Evolutionary conservation across 495 filamentous ascomycete genomes (phyloP).

Genomic region (Neurospora sp.): DNA sequence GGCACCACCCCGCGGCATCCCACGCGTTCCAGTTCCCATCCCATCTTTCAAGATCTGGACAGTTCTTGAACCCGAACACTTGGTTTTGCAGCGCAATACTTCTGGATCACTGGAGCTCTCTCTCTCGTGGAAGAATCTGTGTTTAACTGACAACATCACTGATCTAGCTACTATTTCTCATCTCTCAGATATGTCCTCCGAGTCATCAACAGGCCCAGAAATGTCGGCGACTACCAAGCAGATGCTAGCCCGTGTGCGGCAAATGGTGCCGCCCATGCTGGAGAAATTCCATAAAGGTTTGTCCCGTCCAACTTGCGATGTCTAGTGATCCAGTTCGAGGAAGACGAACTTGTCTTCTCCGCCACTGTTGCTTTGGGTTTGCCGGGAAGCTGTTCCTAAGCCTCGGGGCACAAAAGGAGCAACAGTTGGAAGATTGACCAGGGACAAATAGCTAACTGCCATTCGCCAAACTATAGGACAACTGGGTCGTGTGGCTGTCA

Average conservation of each 20-base stretch:
- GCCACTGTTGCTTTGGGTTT: neutral
- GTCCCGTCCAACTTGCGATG: neutral
- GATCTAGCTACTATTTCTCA: neutral
- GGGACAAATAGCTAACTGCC: conserved; percentile 2
- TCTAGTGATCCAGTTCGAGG: neutral
- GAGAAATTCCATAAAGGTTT: conserved; percentile 97
- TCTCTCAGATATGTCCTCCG: neutral
- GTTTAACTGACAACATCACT: neutral
- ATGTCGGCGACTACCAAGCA: conserved; percentile 46
- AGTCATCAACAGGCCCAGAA: conserved; percentile 10
- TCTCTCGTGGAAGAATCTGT: neutral
- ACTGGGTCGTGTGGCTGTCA: conserved; percentile 83
- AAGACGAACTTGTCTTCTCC: neutral
- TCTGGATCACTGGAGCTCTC: neutral
- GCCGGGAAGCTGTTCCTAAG: neutral
- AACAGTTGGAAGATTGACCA: neutral
- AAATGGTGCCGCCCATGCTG: conserved; percentile 88
- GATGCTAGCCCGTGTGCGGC: conserved; percentile 70
- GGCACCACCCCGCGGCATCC: neutral
- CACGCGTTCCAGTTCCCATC: neutral
- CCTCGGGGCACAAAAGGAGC: neutral
- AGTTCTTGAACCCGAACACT: neutral
- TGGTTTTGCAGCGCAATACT: neutral
- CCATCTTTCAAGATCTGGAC: neutral
- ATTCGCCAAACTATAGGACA: conserved; percentile 49